Evolutionary conservation across 2,329 filamentous ascomycete genomes (phyloP), one percentile per base, ranked within the genome.

Genomic region (Scedosporium minutisporum): DNA sequence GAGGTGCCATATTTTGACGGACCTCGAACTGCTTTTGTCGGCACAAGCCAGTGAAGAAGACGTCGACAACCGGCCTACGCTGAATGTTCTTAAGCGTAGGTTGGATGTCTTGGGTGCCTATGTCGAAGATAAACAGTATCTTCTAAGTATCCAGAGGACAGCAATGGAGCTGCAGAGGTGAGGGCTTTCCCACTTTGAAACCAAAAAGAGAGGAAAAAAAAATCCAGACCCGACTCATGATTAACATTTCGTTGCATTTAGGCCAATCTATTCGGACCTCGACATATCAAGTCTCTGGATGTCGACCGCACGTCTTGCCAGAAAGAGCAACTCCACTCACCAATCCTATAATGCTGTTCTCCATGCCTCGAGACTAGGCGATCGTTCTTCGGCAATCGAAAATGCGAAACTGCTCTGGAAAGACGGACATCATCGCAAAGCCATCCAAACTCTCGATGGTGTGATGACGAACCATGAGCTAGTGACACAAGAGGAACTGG

Each of bases 301-400:
- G 2, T 86, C 87, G 1, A 96, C 88, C 67, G 91, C 93, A 51
- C 86, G 89, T 65, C 81, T 99, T 33, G 92, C 93, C 18, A 85
- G 95, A 63, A 97, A 97, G 75, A 85, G 89, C 6, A 89, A 90
- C 65, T 89, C 89, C 16, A 87, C 87, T 62, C 88, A 91, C 62
- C 92, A 93, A 68, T 96, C 95, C 0, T 96, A 97, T 77, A 95
- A 96, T 71, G 92, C 93, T 14, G 91, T 97, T 25, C 81, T 97
- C 2, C 91, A 95, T 74, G 95, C 96, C 10, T 88, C 90, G 23
- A 85, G 88, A 65, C 82, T 96, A 10, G 90, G 91, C 21, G 91
- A 96, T 67, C 87, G 89, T 64, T 91, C 90, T 2, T 91, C 93
- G 10, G 93, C 91, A 9, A 95, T 99, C 65, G 96, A 99, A 72